Base-by-base conservation (phyloP, 2,329 filamentous ascomycete genomes). In the Hirsutella thompsonii region DNA sequence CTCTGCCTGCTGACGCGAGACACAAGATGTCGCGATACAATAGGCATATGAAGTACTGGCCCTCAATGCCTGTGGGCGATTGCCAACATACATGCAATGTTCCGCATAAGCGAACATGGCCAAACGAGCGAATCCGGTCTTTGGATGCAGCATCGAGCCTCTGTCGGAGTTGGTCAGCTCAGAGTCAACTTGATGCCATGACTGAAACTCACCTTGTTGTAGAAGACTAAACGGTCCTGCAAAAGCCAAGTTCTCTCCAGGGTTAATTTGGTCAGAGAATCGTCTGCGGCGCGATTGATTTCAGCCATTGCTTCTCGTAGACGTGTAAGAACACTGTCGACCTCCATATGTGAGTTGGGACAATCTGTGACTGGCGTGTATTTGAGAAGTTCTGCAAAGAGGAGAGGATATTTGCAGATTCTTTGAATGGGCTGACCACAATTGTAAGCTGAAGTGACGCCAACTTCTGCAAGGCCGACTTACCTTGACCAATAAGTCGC, bases 401-500 rank as follows among this genome's bases (percentile, higher is more conserved):
- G 67, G 4, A 98, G 67, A 10, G 87, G 87, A 55, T 96, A 96
- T 62, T 83, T 87, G 66, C 87, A 94, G 19, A 95, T 75, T 42
- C 90, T 76, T 61, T 98, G 90, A 18, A 95, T 89, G 0, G 90
- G 92, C 85, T 94, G 41, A 42, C 49, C 14, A 23, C 26, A 10
- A 14, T 28, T 16, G 18, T 35, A 21, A 20, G 28, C 20, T 13
- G 8, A 34, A n/a, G 14, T 8, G 6, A 8, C 16, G 2, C 32
- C 32, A 16, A 23, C 29, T 9, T 6, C 18, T n/a, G 20, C 23
- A 3, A 16, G 6, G 10, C 2, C 6, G 23, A 16, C 44, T 48
- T 51, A 86, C 88, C 75, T 96, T 96, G 49, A 95, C 88, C 42
- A 96, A 70, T 5, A 96, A 69, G 60, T 96, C 92, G 38, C 80